Percentiles rank a stretch among this genome's conserved stretches.
Conservation (phyloP, 345 rosid genomes). For the Odontarrhena argentea region DNA sequence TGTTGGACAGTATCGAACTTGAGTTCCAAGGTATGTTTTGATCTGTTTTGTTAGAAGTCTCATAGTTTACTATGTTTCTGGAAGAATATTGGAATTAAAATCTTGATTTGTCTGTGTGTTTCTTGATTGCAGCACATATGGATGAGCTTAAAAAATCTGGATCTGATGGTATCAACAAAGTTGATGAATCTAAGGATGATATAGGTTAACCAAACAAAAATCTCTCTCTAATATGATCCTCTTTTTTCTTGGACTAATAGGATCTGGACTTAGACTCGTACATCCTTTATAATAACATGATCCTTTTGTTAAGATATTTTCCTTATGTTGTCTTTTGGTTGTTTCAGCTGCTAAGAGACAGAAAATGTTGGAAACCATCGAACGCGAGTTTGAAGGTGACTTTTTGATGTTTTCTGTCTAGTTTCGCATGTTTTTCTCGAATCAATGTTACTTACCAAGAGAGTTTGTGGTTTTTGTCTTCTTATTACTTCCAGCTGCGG, state of each 20-base stretch:
- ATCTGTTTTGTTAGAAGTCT: slow-evolving; percentile 3
- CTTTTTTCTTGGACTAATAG: not conserved
- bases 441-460: not conserved
- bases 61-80: not conserved
- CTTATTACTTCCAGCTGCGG: slow-evolving; percentile 37
- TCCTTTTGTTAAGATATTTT: slow-evolving; percentile 2
- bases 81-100: slow-evolving; percentile 18
- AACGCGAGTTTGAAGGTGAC: slow-evolving; percentile 40
- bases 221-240: not conserved
- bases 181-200: slow-evolving; percentile 32
- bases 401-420: slow-evolving; percentile 8
- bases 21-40: slow-evolving; percentile 36
- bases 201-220: slow-evolving; percentile 15
- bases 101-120: slow-evolving; percentile 8
- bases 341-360: slow-evolving; percentile 31
- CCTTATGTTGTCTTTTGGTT: slow-evolving; percentile 20
- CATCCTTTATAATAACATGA: not conserved
- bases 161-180: slow-evolving; percentile 36
- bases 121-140: slow-evolving; percentile 32
- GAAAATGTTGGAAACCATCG: slow-evolving; percentile 36
- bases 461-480: slow-evolving; percentile 12
- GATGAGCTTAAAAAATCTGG: slow-evolving; percentile 27
- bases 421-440: not conserved
- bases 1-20: slow-evolving; percentile 39
- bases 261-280: too few relatives aligned